phyloP scores from a whole-genome alignment of 768 basidiomycete species.

The Hygrocybe punicea region DNA sequence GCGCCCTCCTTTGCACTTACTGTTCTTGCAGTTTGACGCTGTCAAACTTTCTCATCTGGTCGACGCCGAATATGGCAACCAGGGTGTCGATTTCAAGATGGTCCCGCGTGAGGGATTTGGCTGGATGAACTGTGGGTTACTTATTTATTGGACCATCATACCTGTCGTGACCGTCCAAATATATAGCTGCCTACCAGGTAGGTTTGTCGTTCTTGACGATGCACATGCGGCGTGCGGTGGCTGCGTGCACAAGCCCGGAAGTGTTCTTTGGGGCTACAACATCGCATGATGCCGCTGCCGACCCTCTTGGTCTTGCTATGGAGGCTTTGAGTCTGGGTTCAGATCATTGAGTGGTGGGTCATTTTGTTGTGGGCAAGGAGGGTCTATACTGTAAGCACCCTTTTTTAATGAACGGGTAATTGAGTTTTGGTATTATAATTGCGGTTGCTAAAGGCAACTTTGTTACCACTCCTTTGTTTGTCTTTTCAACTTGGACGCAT shows the following conservation, averaged over 20 bases:
- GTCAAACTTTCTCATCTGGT: conserved; percentile 94
- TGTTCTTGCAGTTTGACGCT: conserved; percentile 72
- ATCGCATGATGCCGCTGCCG: conserved; percentile 41
- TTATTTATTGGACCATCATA: not conserved
- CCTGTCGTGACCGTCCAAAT: not conserved
- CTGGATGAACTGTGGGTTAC: conserved; percentile 86
- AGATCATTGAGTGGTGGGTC: not conserved
- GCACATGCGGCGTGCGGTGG: conserved; percentile 93
- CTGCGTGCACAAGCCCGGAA: conserved; percentile 91
- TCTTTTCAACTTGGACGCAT: too few relatives aligned
- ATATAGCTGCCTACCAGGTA: conserved; percentile 87
- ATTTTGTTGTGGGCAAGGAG: too few relatives aligned
- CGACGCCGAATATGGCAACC: conserved; percentile 95
- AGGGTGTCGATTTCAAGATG: conserved; percentile 96
- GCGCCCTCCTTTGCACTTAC: not conserved
- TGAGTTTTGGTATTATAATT: too few relatives aligned
- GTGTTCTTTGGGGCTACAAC: conserved; percentile 69
- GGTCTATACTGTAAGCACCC: too few relatives aligned
- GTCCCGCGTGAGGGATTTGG: conserved; percentile 97
- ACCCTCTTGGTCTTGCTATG: conserved; percentile 64
- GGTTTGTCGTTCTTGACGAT: conserved; percentile 91
- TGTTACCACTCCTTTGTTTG: too few relatives aligned
- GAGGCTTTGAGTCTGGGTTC: conserved; percentile 44
- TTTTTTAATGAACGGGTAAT: too few relatives aligned
- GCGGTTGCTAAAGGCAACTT: too few relatives aligned